Evolutionary conservation across 2,329 filamentous ascomycete genomes (phyloP).

Genomic region (Penicillium sp.): DNA sequence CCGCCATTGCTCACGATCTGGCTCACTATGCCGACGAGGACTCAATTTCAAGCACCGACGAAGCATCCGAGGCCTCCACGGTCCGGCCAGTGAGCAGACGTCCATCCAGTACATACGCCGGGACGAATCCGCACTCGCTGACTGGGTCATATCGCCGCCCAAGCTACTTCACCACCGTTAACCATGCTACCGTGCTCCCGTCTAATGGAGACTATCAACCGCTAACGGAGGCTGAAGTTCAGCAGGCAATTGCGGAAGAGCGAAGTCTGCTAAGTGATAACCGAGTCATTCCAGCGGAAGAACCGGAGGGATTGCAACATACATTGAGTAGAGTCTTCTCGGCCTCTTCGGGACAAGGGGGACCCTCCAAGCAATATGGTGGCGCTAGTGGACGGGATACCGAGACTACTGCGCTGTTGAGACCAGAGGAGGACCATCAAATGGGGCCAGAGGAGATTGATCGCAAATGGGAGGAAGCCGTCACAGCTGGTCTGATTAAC

Average conservation of each 20-base stretch:
- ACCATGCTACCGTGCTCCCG: constrained; percentile 72
- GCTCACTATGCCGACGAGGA: constrained; percentile 68
- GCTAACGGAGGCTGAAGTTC: constrained; percentile 59
- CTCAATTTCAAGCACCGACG: constrained; percentile 43
- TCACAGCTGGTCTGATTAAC: constrained; percentile 77
- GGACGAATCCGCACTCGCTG: constrained; percentile 56
- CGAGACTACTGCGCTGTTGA: constrained; percentile 59
- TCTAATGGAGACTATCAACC: constrained; percentile 50
- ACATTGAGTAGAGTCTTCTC: constrained; percentile 36
- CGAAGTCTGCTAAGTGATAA: constrained; percentile 65
- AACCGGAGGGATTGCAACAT: constrained; percentile 39
- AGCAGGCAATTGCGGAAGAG: constrained; percentile 62
- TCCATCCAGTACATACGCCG: constrained; percentile 46
- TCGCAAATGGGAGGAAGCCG: constrained; percentile 83
- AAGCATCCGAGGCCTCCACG: constrained; percentile 49
- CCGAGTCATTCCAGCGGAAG: constrained; percentile 61
- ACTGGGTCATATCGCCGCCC: constrained; percentile 75
- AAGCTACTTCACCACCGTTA: constrained; percentile 74
- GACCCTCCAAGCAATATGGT: constrained; percentile 21
- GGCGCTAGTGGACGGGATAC: constrained; percentile 28
- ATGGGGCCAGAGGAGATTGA: constrained; percentile 65
- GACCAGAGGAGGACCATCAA: constrained; percentile 53
- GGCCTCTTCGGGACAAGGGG: constrained; percentile 20
- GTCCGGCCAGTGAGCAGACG: constrained; percentile 49
- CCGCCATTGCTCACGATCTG: constrained; percentile 69